Base-by-base conservation (phyloP, 768 basidiomycete species). In the Xerocomellus intermedius region DNA sequence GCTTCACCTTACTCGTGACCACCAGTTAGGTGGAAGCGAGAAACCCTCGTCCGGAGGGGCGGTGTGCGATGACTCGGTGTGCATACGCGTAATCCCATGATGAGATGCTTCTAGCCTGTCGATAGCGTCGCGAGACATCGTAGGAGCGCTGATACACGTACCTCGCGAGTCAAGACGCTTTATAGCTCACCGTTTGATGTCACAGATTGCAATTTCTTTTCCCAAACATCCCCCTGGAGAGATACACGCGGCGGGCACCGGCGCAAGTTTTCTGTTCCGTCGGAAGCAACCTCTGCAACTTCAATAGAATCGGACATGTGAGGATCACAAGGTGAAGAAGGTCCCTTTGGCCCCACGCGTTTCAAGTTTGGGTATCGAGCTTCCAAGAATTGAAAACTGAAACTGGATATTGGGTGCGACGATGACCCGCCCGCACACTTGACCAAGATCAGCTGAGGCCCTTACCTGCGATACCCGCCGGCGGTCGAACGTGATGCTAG, bases 1-100 rank as follows among this genome's bases (percentile, higher is more conserved):
- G 19, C 8, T 30, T 35, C 62, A 83, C 83, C 83, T 76, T 44
- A 77, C 75, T 53, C 65, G 73, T n/a, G 78, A 75, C 83, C 80
- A 82, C 52, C 61, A 56, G 65, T 82, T 83, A 7, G 78, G 78
- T 58, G 74, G 70, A 22, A 56, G 63, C 17, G 17, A 1, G 28
- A 30, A n/a, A 22, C 13, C 16, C 6, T 59, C 57, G 24, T 17
- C 43, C 21, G 39, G 41, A 7, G 44, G 19, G 22, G 14, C 13
- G 6, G 35, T 17, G 26, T 38, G 36, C 10, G 37, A 4, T 6
- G 28, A 17, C 14, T 35, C 37, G 5, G 22, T 30, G 8, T 32
- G 44, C 19, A 5, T n/a, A 28, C 52, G 55, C n/a, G 9, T 30
- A 13, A 36, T 53, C 35, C 39, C 60, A 36, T 21, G 24, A 6